Evolutionary conservation across 352 stramenopile genomes (phyloP).

Genomic region (Phytophthora agathidicida): DNA sequence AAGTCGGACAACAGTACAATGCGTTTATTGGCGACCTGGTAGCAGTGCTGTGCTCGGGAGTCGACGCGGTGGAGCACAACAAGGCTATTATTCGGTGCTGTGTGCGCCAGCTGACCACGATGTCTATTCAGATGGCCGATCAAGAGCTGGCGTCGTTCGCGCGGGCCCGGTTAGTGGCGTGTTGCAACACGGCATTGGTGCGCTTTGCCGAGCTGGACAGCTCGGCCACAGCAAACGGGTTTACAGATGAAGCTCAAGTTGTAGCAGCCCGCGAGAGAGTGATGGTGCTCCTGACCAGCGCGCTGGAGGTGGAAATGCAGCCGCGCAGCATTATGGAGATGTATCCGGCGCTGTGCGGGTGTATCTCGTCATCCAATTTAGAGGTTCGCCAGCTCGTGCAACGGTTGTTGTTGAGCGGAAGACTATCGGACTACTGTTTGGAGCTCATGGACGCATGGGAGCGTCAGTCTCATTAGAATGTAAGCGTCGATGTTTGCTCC

Average conservation of each 20-base stretch:
- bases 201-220: constrained; percentile 54
- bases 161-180: constrained; percentile 62
- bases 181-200: constrained; percentile 57
- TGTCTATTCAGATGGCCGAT: constrained; percentile 72
- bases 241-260: constrained; percentile 19
- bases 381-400: constrained; percentile 77
- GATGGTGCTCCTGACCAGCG: constrained; percentile 69
- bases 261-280: constrained; percentile 61
- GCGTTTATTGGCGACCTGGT: constrained; percentile 65
- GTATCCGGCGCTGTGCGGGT: constrained; percentile 78
- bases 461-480: constrained; percentile 34
- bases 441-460: constrained; percentile 45
- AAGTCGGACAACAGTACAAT: constrained; percentile 37
- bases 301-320: constrained; percentile 56
- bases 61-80: constrained; percentile 61
- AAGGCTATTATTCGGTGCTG: constrained; percentile 73
- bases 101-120: constrained; percentile 75
- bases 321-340: constrained; percentile 70
- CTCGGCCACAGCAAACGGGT: constrained; percentile 2
- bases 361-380: constrained; percentile 70
- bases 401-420: constrained; percentile 58
- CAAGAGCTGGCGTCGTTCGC: constrained; percentile 50
- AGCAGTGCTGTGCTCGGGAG: constrained; percentile 59
- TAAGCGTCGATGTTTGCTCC: too few relatives aligned
- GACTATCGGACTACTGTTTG: constrained; percentile 62